phyloP scores from a whole-genome alignment of 345 rosid species.

The Aethionema arabicum region DNA sequence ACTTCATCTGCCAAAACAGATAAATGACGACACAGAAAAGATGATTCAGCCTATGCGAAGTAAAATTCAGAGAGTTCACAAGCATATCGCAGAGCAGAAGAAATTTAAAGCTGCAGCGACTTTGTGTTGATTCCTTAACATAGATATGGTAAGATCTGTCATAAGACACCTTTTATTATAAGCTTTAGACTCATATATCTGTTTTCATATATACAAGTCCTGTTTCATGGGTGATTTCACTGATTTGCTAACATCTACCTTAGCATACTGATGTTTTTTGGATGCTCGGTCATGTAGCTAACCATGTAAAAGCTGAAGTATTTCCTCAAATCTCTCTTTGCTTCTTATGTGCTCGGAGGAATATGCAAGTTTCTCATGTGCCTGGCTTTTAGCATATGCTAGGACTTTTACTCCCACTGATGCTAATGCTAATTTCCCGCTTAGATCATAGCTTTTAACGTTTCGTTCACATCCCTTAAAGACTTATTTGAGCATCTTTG shows the following conservation, averaged over 20 bases:
- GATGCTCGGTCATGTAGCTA: neutral
- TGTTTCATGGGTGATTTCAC: neutral
- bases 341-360: neutral
- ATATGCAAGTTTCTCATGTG: neutral
- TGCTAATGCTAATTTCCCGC: too few species aligned
- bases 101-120: conserved; percentile 23
- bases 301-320: neutral
- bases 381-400: neutral
- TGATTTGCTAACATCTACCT: neutral
- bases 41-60: conserved; percentile 48
- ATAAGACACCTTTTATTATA: conserved; percentile 2
- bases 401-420: neutral
- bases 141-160: neutral
- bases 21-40: conserved; percentile 48
- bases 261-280: neutral
- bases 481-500: neutral
- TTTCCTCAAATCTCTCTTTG: neutral
- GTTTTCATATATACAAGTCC: neutral
- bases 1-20: conserved; percentile 50
- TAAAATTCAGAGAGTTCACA: conserved; percentile 40
- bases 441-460: neutral
- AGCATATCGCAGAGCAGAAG: conserved; percentile 50
- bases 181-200: neutral
- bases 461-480: neutral
- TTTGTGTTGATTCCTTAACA: neutral